Base-by-base conservation (phyloP, 495 filamentous ascomycete species). In the Aspergillus mulundensis region DNA sequence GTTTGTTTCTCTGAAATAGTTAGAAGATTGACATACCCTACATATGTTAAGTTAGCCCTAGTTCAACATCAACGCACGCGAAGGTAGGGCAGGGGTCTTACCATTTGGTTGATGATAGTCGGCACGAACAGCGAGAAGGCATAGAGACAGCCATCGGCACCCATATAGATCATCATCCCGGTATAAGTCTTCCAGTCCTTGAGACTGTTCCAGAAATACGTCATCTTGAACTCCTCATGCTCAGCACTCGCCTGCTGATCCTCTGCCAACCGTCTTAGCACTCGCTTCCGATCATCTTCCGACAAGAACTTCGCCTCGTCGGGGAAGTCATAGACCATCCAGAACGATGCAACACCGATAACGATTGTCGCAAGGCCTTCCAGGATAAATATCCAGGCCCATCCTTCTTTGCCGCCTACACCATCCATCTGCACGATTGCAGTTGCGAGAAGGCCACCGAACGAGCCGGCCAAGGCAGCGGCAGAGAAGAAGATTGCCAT, bases 41-140 rank as follows among this genome's bases (percentile, higher is more conserved):
- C 2, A 7, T 2, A 48, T 28, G 19, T 50, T 19, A 46, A 3
- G 43, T 21, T 10, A 47, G 45, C 28, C 24, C 19, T 18, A 20
- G 5, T 7, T 23, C 15, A 15, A 19, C 5, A 14, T 21, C 10
- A 24, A 40, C 19, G 1, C 11, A 5, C 12, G 8, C 11, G 14
- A 34, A n/a, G 7, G 12, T n/a, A 19, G 20, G 40, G 4, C 1
- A 19, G 11, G 18, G 14, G 23, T 25, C 72, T 68, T 55, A 74
- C 69, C 40, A 76, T 74, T 59, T 86, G 78, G 25, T 66, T 71
- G 63, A 97, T 88, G 66, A 96, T 96, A 28, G 84, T 87, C 1
- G 93, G 93, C 0, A 96, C 78, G 70, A 97, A 96, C 5, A 97
- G 81, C 6, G 87, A 89, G 69, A 96, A 96, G 18, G 88, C 90